phyloP scores from a whole-genome alignment of 345 rosid genomes.

The Brassica nigra region DNA sequence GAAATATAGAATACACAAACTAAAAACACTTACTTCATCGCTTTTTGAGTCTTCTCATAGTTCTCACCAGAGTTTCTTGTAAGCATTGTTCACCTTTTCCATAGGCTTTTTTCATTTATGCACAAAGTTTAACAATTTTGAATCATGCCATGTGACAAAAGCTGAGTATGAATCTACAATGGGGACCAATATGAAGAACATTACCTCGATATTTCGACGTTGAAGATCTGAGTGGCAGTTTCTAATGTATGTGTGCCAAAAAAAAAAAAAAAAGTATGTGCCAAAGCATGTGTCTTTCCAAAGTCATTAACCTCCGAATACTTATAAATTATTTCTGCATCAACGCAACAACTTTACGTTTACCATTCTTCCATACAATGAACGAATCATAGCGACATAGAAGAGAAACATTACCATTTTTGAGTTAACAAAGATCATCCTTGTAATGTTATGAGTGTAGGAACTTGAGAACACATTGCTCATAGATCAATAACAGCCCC shows the following conservation, averaged over 20 bases:
- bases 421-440: conserved; percentile 91
- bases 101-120: conserved; percentile 73
- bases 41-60: conserved; percentile 55
- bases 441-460: conserved; percentile 79
- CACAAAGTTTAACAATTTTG: conserved; percentile 2
- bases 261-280: too few relatives aligned
- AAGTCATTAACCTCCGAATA: conserved; percentile 81
- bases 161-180: not conserved
- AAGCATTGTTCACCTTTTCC: conserved; percentile 75
- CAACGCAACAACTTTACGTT: conserved; percentile 43
- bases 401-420: conserved; percentile 62
- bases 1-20: not conserved
- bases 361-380: not conserved
- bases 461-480: conserved; percentile 85
- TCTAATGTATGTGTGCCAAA: not conserved
- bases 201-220: conserved; percentile 70
- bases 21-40: conserved; percentile 56
- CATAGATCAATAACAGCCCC: conserved; percentile 74
- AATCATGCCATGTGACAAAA: not conserved
- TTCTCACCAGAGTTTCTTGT: conserved; percentile 66
- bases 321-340: conserved; percentile 71
- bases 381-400: not conserved
- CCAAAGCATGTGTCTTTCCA: conserved; percentile 62
- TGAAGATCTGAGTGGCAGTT: conserved; percentile 74
- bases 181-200: not conserved